Evolutionary conservation across 1,284 basidiomycete genomes (phyloP).

Genomic region (Melampsora americana): DNA sequence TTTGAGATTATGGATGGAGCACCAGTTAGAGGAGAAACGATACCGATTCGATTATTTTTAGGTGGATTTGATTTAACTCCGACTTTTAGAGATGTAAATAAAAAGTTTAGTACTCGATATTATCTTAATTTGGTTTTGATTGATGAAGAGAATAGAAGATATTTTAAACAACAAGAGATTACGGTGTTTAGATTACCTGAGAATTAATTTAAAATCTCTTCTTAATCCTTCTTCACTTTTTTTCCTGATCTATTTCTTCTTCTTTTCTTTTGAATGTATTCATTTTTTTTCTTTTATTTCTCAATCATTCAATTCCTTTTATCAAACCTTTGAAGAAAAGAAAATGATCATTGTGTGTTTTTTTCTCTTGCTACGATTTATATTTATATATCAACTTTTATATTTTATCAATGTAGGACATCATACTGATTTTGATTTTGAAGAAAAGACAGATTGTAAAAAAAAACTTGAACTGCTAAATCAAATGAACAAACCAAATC

Average conservation of each 20-base stretch:
- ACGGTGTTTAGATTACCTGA: conserved; percentile 48
- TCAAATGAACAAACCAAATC: no score
- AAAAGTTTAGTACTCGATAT: conserved; percentile 95
- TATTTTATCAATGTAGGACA: no score
- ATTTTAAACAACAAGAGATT: conserved; percentile 67
- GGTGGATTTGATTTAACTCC: conserved; percentile 98
- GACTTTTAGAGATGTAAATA: conserved; percentile 98
- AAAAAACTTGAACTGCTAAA: no score
- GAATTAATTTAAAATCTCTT: conserved; percentile 10
- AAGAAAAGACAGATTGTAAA: no score
- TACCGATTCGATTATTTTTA: conserved; percentile 94
- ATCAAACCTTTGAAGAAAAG: no score
- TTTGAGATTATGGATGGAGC: conserved; percentile 99
- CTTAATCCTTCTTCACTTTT: neutral
- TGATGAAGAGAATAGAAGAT: conserved; percentile 93
- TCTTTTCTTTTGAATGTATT: neutral
- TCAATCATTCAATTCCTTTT: no score
- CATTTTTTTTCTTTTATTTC: no score
- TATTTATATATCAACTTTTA: no score
- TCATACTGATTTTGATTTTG: no score
- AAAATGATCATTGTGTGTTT: no score
- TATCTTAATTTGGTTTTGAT: conserved; percentile 95
- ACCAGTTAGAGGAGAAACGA: conserved; percentile 92
- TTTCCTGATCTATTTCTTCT: neutral
- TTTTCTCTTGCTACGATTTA: no score